Base-by-base conservation (phyloP, 140 eudicot species). In the Cichorium intybus region DNA sequence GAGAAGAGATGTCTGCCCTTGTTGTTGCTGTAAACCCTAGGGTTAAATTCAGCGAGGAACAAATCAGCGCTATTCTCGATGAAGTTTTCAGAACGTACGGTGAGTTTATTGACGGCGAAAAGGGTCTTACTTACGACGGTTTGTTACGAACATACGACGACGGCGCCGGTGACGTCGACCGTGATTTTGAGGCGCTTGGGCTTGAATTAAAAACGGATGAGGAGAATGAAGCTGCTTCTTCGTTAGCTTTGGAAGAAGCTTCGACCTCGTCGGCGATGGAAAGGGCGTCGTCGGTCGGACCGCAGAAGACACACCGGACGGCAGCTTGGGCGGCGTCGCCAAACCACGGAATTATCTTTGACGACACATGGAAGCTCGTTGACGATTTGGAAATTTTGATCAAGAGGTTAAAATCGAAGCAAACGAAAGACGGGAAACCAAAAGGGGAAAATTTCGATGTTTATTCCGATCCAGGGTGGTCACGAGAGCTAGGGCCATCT, bases 81-180 rank as follows among this genome's bases (percentile, higher is more conserved):
- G 99, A 93, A 71, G 95, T 93, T 55, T 93, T 93, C 65, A 80
- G 89, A 17, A 93, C 97, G 1, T 93, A 93, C 64, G 78, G 84
- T 12, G 95, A 93, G 12, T 93, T 85, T 50, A 88, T 93, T 18
- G 90, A 85, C 68, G 89, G 89, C 4, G 95, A 85, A 0, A 88
- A 73, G 26, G 99, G 99, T 16, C 84, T 93, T 11, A 85, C 95
- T 0, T 86, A 74, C 50, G 97, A 93, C 47, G 99, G 99, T 3
- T 76, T 93, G 20, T 63, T 93, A 1, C 89, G 99, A 6, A 93
- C 99, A 1, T 93, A 93, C 68, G 95, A 93, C 56, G 99, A 93
- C 49, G 99, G 99, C 0, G 99, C 99, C 6, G 99, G 99, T 18
- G 99, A 93, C 55, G 99, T 93, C 20, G 99, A 93, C 49, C 87